A percentile compares a stretch with the other conserved stretches of the same genome.
These are phyloP conservation scores for Cenchrus purpureus DNA, from an alignment of 176 grass and related monocot species.

Conservation along the genomic window DNA sequence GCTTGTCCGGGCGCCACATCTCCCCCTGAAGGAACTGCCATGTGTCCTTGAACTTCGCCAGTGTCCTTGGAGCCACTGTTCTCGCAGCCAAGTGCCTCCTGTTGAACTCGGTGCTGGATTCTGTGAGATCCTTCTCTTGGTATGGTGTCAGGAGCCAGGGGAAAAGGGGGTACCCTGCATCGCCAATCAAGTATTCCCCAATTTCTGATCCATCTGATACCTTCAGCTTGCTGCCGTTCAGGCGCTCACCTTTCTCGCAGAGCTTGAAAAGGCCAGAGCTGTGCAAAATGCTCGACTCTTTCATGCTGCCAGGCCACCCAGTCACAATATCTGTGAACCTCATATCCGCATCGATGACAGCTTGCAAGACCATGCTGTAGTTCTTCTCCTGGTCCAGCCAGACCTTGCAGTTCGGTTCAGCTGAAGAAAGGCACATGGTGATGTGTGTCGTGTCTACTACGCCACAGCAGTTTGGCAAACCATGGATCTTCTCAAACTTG, in stretches of 20 bases:
- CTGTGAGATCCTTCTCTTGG: constrained; percentile 58
- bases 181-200: constrained; percentile 70
- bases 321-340: constrained; percentile 66
- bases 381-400: constrained; percentile 74
- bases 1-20: constrained; percentile 98
- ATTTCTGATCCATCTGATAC: constrained; percentile 54
- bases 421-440: constrained; percentile 74
- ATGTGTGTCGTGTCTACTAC: constrained; percentile 70
- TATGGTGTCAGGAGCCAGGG: constrained; percentile 77
- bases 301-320: constrained; percentile 77
- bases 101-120: constrained; percentile 55
- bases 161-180: constrained; percentile 69
- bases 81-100: constrained; percentile 48
- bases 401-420: constrained; percentile 68
- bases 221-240: constrained; percentile 53
- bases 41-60: constrained; percentile 80
- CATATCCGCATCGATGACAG: constrained; percentile 51
- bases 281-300: constrained; percentile 52
- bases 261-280: constrained; percentile 66
- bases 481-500: constrained; percentile 58
- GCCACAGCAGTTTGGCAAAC: constrained; percentile 74
- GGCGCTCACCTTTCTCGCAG: constrained; percentile 55
- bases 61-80: constrained; percentile 54
- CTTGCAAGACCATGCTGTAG: constrained; percentile 79
- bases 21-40: constrained; percentile 91